A percentile compares a stretch with the other conserved stretches of the same genome.
Evolutionary conservation across 208 protist species (phyloP).

Genomic region (Crithidia thermophila): DNA sequence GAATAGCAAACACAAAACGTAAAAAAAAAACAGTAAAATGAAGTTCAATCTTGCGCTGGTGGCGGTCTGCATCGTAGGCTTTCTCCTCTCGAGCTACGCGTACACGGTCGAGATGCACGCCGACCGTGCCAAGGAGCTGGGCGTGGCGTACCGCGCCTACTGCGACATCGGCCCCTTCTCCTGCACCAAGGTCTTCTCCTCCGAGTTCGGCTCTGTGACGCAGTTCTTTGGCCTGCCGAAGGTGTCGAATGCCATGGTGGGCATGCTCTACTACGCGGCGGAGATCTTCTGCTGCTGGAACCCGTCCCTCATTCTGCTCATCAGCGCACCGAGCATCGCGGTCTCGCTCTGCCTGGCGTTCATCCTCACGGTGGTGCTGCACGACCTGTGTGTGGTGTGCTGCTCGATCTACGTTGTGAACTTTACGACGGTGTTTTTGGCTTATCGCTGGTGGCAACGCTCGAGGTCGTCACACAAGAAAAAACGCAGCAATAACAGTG

Average conservation of each 20-base stretch:
- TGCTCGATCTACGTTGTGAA: conserved; percentile 81
- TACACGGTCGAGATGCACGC: conserved; percentile 66
- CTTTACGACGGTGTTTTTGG: conserved; percentile 36
- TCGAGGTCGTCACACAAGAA: not conserved
- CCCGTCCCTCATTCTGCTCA: conserved; percentile 43
- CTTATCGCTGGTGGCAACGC: conserved; percentile 45
- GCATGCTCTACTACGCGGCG: conserved; percentile 60
- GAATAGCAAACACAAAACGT: too few species aligned
- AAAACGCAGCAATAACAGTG: not conserved
- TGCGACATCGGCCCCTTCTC: conserved; percentile 79
- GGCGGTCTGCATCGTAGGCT: conserved; percentile 39
- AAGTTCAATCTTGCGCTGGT: conserved; percentile 35
- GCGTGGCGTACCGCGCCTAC: conserved; percentile 48
- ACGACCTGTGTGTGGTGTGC: conserved; percentile 76
- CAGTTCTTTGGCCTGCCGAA: conserved; percentile 68
- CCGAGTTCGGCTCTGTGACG: conserved; percentile 57
- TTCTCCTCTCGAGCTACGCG: conserved; percentile 69
- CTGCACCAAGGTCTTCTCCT: conserved; percentile 75
- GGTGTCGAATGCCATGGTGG: conserved; percentile 61
- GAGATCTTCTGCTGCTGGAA: conserved; percentile 47
- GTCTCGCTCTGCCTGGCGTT: conserved; percentile 48
- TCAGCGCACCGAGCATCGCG: conserved; percentile 42
- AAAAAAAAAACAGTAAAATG: too few species aligned
- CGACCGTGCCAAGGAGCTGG: conserved; percentile 41
- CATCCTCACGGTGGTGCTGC: conserved; percentile 55